These are phyloP conservation scores for Microdochium bolleyi DNA, from an alignment of 2,329 filamentous ascomycete genomes.

Conservation along the genomic window DNA sequence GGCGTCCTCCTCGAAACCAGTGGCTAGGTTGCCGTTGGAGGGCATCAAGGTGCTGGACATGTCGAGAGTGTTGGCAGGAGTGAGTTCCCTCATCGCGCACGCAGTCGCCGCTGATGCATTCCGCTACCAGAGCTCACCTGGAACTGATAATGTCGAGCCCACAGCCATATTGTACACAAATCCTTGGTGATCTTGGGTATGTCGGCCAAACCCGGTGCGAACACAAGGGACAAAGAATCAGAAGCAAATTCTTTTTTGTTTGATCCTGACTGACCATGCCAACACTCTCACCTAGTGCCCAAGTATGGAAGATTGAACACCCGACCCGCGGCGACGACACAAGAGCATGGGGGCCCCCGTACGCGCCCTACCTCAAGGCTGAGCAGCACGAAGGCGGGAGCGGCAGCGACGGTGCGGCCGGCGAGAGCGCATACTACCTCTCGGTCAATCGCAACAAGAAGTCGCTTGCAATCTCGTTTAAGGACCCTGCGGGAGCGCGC, in stretches of 20 bases:
- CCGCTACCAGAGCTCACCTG: too few relatives aligned
- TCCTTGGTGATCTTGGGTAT: constrained; percentile 57
- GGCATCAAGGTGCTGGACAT: too few relatives aligned
- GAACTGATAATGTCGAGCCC: too few relatives aligned
- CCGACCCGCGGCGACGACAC: constrained; percentile 60
- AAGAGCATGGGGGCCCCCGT: constrained; percentile 62
- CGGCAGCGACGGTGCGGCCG: constrained; percentile 38
- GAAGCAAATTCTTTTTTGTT: too few relatives aligned
- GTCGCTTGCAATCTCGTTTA: constrained; percentile 59
- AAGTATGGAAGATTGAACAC: constrained; percentile 65
- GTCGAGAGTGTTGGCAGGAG: too few relatives aligned
- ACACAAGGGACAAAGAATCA: too few relatives aligned
- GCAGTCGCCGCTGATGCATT: too few relatives aligned
- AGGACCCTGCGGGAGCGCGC: constrained; percentile 50
- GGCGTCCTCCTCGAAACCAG: too few relatives aligned
- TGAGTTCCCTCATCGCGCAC: too few relatives aligned
- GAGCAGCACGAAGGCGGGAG: too few relatives aligned
- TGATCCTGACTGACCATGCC: constrained; percentile 5
- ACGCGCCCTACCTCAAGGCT: constrained; percentile 40
- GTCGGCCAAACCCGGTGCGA: constrained; percentile 5
- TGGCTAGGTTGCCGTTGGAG: too few relatives aligned
- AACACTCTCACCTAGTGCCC: constrained; percentile 48
- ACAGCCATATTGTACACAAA: constrained; percentile 57
- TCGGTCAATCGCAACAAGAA: constrained; percentile 64
- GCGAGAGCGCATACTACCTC: constrained; percentile 63